Base-by-base conservation (phyloP, 805 yeast genomes). In the Saccharomycopsis babjevae region DNA sequence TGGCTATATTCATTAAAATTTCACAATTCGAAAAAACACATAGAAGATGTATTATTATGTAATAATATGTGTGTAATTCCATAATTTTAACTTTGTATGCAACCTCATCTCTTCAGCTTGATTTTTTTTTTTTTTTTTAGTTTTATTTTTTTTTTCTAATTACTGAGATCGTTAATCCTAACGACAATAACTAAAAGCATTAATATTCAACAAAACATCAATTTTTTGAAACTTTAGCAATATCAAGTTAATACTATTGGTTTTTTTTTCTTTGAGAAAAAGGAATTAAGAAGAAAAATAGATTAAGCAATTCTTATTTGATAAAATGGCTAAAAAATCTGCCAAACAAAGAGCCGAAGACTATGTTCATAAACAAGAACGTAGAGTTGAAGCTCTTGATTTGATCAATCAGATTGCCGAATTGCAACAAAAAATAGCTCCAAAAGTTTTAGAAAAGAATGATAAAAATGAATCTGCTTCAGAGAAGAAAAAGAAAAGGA, bases 401-500 rank as follows among this genome's bases (percentile, higher is more conserved):
- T 75, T 63, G 42, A 63, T 63, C 38, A 57, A 38, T 39, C 50
- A 63, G 32, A 63, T 63, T 30, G 62, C 65, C 5, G 58, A 36
- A 20, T 42, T 63, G 6, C 56, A 63, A 38, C 59, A 36, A 30
- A 30, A 43, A 28, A 25, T 43, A 28, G 28, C 58, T 20, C 52
- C 52, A 11, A 22, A 46, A 25, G 52, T 2, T 6, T 8, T 5
- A 46, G 28, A 46, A 25, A 16, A 46, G 3, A 7, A 38, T 15
- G 42, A 50, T 32, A 18, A 56, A 13, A 32, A 42, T 13, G 20
- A 52, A 10, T 25, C 13, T 25, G 15, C 36, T 13, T 15, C 20
- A 34, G 50, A 39, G 20, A 52, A 42, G 56, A 80, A 25, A 77
- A 89, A 22, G 71, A 89, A 34, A 89, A 87, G 68, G 96, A 89